Evolutionary conservation across 108 stramenopile genomes (phyloP).

Genomic region (Skeletonema marinoi): DNA sequence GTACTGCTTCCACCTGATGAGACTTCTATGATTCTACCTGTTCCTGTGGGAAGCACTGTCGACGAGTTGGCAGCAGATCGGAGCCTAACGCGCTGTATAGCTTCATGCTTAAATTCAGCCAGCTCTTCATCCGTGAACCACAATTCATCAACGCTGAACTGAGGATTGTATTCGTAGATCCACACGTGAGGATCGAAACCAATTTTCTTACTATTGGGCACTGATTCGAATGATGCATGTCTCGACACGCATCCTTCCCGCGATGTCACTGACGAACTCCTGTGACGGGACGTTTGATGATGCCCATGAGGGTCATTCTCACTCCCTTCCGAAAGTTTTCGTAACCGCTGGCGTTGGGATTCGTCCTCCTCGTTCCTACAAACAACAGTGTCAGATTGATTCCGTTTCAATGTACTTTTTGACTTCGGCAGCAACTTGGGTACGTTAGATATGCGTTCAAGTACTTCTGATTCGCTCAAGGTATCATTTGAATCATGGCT

Average conservation of each 20-base stretch:
- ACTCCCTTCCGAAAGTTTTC: not conserved
- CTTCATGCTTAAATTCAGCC: conserved; percentile 61
- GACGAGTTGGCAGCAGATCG: conserved; percentile 15
- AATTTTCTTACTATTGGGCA: conserved; percentile 20
- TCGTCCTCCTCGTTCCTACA: conserved; percentile 9
- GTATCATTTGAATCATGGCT: not conserved
- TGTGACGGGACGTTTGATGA: not conserved
- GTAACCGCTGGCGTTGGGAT: conserved; percentile 11
- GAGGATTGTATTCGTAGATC: conserved; percentile 41
- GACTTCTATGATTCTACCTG: conserved; percentile 26
- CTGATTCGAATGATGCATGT: conserved; percentile 38
- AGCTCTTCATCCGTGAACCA: conserved; percentile 74
- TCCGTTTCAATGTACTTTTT: conserved; percentile 11
- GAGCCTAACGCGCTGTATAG: conserved; percentile 55
- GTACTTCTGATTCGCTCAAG: conserved; percentile 19
- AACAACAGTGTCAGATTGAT: conserved; percentile 32
- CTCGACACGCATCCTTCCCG: conserved; percentile 15
- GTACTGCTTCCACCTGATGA: conserved; percentile 35
- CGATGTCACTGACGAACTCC: not conserved
- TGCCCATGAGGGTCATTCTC: not conserved
- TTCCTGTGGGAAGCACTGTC: conserved; percentile 48
- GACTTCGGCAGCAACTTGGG: conserved; percentile 17
- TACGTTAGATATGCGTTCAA: conserved; percentile 7
- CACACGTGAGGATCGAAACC: conserved; percentile 49
- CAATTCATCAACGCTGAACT: conserved; percentile 14